Evolutionary conservation across 2,329 filamentous ascomycete genomes (phyloP).

Genomic region (Aureobasidium pullulans): DNA sequence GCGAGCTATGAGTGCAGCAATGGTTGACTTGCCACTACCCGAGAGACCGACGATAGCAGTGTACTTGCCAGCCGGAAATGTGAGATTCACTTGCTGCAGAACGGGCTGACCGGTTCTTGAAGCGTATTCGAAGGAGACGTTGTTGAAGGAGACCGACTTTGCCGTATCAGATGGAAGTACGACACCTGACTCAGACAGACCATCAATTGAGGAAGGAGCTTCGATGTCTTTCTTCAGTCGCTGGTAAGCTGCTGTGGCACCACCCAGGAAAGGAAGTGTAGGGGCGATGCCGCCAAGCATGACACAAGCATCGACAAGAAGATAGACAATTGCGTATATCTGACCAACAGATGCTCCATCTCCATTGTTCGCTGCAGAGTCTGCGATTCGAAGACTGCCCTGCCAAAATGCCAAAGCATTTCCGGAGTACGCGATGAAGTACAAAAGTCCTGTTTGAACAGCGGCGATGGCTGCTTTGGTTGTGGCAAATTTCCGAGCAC

Average conservation of each 20-base stretch:
- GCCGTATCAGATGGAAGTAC: neutral
- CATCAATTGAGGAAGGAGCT: neutral
- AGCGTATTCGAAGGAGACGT: slow-evolving; percentile 68
- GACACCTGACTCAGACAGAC: neutral
- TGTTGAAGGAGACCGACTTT: slow-evolving; percentile 45
- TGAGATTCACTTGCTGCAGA: slow-evolving; percentile 28
- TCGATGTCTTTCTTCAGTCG: neutral
- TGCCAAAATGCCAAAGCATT: neutral
- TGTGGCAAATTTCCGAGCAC: neutral
- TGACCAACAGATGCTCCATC: neutral
- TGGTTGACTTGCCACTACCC: slow-evolving; percentile 38
- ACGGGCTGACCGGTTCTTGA: slow-evolving; percentile 30
- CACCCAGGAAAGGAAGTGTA: neutral
- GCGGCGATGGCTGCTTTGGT: neutral
- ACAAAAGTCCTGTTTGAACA: neutral
- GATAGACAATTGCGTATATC: neutral
- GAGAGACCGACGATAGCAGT: slow-evolving; percentile 39
- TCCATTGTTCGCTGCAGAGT: neutral
- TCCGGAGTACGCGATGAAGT: neutral
- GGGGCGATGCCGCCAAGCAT: neutral
- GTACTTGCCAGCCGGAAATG: slow-evolving; percentile 32
- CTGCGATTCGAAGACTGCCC: neutral
- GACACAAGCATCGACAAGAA: neutral
- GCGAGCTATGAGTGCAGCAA: slow-evolving; percentile 36
- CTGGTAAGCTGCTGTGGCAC: neutral